phyloP scores from a whole-genome alignment of 768 basidiomycete species.

The Mycena chlorophos region DNA sequence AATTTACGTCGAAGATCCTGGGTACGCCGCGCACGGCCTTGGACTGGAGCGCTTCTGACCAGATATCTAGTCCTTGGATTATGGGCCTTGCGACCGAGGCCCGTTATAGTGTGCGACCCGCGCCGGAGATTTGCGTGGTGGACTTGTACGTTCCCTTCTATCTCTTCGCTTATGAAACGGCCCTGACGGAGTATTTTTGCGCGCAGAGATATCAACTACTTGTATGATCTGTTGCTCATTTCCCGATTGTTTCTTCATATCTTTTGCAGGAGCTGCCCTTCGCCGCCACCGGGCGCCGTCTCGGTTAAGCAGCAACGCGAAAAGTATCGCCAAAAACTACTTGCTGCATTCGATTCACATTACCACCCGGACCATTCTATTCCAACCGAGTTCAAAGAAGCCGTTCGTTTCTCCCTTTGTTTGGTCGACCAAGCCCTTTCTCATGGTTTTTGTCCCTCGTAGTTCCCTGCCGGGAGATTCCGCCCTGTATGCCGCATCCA shows the following conservation, averaged over 20 bases:
- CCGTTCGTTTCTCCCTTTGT: no score
- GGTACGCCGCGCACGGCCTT: no score
- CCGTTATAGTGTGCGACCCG: conserved; percentile 70
- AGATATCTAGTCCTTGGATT: conserved; percentile 96
- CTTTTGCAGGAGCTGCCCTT: conserved; percentile 63
- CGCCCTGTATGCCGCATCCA: conserved; percentile 89
- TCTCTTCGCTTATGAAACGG: neutral
- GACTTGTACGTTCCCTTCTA: conserved; percentile 62
- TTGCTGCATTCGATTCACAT: conserved; percentile 79
- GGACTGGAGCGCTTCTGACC: no score
- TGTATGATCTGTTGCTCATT: conserved; percentile 48
- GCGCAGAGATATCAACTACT: conserved; percentile 77
- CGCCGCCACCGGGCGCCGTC: conserved; percentile 73
- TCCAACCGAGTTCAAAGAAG: no score
- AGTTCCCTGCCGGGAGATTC: conserved; percentile 92
- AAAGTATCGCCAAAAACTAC: conserved; percentile 69
- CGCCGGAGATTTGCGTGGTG: conserved; percentile 82
- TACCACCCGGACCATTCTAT: conserved; percentile 89
- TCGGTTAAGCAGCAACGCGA: conserved; percentile 81
- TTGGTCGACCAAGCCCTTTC: no score
- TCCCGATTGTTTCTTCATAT: conserved; percentile 16
- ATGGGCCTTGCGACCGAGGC: conserved; percentile 87
- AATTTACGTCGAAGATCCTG: conserved; percentile 94
- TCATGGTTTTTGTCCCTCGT: no score
- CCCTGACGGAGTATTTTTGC: no score